phyloP scores from a whole-genome alignment of 768 basidiomycete genomes.

The Cantharellus anzutake region DNA sequence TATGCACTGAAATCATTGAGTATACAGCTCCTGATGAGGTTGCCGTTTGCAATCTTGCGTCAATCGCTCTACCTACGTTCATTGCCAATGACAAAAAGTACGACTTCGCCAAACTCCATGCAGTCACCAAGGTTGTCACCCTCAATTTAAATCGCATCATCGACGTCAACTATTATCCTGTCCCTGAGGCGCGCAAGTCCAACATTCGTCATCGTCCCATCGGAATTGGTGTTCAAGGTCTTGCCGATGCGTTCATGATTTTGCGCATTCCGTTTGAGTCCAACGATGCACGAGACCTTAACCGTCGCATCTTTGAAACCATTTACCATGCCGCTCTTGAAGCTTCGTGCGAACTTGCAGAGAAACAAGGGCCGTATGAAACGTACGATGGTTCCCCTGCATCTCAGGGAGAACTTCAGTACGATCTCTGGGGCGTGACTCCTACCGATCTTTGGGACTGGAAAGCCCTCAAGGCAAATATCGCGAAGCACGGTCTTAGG shows the following conservation, averaged over 20 bases:
- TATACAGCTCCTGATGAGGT: slow-evolving; percentile 95
- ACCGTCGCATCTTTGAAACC: slow-evolving; percentile 94
- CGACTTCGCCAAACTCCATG: slow-evolving; percentile 91
- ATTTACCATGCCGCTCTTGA: slow-evolving; percentile 94
- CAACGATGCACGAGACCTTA: slow-evolving; percentile 64
- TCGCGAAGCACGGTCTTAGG: slow-evolving; percentile 59
- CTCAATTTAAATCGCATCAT: slow-evolving; percentile 90
- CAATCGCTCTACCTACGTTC: slow-evolving; percentile 85
- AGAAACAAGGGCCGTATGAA: slow-evolving; percentile 63
- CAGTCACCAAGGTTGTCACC: slow-evolving; percentile 81
- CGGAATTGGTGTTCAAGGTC: slow-evolving; percentile 92
- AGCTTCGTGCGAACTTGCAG: slow-evolving; percentile 75
- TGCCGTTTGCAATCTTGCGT: slow-evolving; percentile 97
- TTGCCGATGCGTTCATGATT: slow-evolving; percentile 96
- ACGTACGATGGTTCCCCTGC: slow-evolving; percentile 87
- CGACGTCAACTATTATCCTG: slow-evolving; percentile 89
- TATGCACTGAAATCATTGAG: slow-evolving; percentile 98
- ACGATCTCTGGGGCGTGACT: slow-evolving; percentile 85
- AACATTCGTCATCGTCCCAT: slow-evolving; percentile 98
- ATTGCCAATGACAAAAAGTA: slow-evolving; percentile 55
- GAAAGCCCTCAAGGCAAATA: slow-evolving; percentile 68
- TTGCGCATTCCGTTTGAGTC: slow-evolving; percentile 93
- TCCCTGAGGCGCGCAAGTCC: slow-evolving; percentile 74
- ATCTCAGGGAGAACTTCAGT: slow-evolving; percentile 72
- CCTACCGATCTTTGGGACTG: slow-evolving; percentile 92